Evolutionary conservation across 176 grass and related monocot genomes (phyloP), one percentile per base, ranked within the genome.

Genomic region (Triticum timopheevii): DNA sequence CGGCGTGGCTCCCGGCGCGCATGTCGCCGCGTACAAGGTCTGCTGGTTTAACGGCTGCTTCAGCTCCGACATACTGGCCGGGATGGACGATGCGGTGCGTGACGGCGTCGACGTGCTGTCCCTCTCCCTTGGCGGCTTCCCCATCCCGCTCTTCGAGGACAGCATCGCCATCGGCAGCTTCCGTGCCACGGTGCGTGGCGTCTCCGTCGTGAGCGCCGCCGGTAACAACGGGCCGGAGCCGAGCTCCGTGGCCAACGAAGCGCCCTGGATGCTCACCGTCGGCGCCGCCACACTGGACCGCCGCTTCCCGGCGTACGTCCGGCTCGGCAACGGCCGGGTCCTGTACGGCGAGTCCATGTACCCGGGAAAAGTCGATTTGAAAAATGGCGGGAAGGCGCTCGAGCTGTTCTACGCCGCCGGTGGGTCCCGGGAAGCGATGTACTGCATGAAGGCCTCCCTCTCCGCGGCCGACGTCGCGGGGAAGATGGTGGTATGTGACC

Each of bases 11-110:
- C 95, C 93, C 0, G 83, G 81, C 10, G 91, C 95, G 20, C 91
- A 98, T 73, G 84, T 98, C 31, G 89, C 93, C 2, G 91, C 84
- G 7, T 98, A 98, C 88, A 98, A 98, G 84, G 95, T 98, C 6
- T 98, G 91, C 84, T 98, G 93, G 95, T 98, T 92, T 78, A 93
- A 95, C 77, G 95, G 93, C 52, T 98, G 95, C 82, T 95, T 83
- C 87, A 95, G 91, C 89, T 98, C 95, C 65, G 93, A 98, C 59
- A 98, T 98, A 81, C 91, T 98, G 58, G 95, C 91, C 1, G 95
- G 93, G 34, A 98, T 98, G 86, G 93, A 98, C 82, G 95, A 98
- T 42, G 95, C 95, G 4, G 92, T 98, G 22, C 88, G 82, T 2
- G 93, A 98, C 36, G 91, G 93, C 3, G 91, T 98, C 15, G 93